Evolutionary conservation across 345 rosid genomes (phyloP).

Genomic region (Toxicodendron radicans): DNA sequence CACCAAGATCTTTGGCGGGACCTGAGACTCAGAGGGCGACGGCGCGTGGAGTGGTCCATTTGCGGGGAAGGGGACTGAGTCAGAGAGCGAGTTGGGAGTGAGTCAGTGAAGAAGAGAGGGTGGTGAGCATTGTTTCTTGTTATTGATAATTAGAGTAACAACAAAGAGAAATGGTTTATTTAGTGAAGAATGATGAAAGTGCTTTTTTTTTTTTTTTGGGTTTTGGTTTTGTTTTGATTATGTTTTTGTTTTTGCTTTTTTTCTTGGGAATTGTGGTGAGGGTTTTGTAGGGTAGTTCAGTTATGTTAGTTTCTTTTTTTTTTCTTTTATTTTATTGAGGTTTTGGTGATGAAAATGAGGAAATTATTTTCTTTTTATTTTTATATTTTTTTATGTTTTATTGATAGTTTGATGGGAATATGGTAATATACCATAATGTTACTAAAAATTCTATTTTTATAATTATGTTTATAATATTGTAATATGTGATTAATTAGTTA

Average conservation of each 20-base stretch:
- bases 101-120: not conserved
- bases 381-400: too few relatives aligned
- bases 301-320: not conserved
- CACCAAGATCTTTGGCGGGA: slow-evolving; percentile 71
- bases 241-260: not conserved
- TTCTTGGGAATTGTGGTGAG: slow-evolving; percentile 10
- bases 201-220: not conserved
- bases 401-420: too few relatives aligned
- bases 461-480: too few relatives aligned
- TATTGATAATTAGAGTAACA: not conserved
- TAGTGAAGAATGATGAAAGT: not conserved
- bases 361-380: too few relatives aligned
- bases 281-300: slow-evolving; percentile 4
- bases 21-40: slow-evolving; percentile 26
- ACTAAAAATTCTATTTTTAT: too few relatives aligned
- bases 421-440: too few relatives aligned
- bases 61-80: slow-evolving; percentile 9
- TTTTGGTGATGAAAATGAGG: not conserved
- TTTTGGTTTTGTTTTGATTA: not conserved
- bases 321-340: not conserved
- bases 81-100: slow-evolving; percentile 7
- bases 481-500: too few relatives aligned
- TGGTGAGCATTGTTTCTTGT: not conserved
- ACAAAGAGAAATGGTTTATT: not conserved
- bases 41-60: slow-evolving; percentile 34